phyloP scores from a whole-genome alignment of 306 rosid genomes.

The Hippophae gyantsensis region DNA sequence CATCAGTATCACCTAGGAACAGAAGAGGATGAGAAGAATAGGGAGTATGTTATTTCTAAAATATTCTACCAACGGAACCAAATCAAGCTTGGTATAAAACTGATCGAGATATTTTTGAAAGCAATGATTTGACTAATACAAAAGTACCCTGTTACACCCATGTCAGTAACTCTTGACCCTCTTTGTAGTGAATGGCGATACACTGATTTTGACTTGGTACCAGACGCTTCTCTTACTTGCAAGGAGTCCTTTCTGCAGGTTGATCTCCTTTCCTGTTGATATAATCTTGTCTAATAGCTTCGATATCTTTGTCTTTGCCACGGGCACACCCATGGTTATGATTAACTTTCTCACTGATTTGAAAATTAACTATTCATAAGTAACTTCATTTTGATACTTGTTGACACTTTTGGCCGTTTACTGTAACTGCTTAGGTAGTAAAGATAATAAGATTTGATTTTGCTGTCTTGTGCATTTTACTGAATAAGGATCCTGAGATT shows the following conservation, averaged over 20 bases:
- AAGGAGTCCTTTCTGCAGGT: constrained; percentile 36
- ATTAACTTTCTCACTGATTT: too few relatives aligned
- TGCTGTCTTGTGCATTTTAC: constrained; percentile 9
- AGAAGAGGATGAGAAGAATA: constrained; percentile 63
- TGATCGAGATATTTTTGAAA: constrained; percentile 46
- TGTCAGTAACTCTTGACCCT: constrained; percentile 59
- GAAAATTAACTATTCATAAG: too few relatives aligned
- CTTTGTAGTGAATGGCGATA: constrained; percentile 30
- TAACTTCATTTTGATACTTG: too few relatives aligned
- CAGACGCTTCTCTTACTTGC: constrained; percentile 14
- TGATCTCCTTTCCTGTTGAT: not conserved
- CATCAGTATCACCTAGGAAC: constrained; percentile 82
- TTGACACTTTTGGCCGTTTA: not conserved
- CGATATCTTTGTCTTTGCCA: not conserved
- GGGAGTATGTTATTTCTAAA: constrained; percentile 62
- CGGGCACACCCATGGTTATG: not conserved
- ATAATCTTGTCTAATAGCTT: not conserved
- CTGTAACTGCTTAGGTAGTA: not conserved
- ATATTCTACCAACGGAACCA: constrained; percentile 63
- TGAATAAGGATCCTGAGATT: constrained; percentile 16
- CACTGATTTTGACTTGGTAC: constrained; percentile 32
- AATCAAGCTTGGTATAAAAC: constrained; percentile 40
- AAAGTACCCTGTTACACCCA: constrained; percentile 76
- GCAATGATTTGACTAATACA: constrained; percentile 16
- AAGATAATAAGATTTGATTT: constrained; percentile 17